Evolutionary conservation across 1,284 basidiomycete genomes (phyloP).

Genomic region (Ganoderma lucidum): DNA sequence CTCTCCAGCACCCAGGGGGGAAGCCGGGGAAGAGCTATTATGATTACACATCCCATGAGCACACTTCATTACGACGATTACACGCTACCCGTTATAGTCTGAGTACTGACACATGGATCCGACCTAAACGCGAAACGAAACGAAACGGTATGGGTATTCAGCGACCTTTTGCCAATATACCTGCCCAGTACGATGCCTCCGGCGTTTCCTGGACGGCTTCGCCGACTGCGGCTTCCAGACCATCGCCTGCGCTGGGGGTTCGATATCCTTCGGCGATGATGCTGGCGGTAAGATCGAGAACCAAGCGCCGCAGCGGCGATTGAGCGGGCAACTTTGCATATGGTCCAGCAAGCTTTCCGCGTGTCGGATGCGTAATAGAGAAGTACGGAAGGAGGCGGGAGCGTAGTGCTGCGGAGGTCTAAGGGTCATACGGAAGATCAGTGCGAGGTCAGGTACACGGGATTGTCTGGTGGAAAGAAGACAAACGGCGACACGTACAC

Average conservation of each 20-base stretch:
- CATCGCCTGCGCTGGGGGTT: conserved; percentile 27
- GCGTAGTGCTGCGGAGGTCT: conserved; percentile 56
- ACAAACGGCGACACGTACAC: conserved; percentile 46
- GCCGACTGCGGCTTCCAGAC: conserved; percentile 48
- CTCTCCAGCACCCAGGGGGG: background rate
- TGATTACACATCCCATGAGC: background rate
- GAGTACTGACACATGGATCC: background rate
- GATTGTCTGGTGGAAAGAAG: background rate
- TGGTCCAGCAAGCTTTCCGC: conserved; percentile 77
- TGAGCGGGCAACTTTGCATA: conserved; percentile 66
- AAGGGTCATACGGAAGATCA: conserved; percentile 25
- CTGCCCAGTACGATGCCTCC: conserved; percentile 54
- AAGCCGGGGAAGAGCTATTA: background rate
- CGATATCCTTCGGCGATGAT: conserved; percentile 34
- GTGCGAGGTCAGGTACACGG: background rate
- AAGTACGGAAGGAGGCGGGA: conserved; percentile 82
- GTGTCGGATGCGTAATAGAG: conserved; percentile 70
- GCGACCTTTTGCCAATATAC: conserved; percentile 11
- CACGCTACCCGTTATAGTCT: background rate
- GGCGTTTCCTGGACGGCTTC: conserved; percentile 49
- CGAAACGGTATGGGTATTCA: background rate
- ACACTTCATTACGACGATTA: background rate
- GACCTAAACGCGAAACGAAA: background rate
- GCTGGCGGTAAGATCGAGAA: conserved; percentile 54
- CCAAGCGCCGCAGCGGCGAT: conserved; percentile 49